Evolutionary conservation across 164 flowering plant species (phyloP).

Genomic region (Berberis vulgaris): DNA sequence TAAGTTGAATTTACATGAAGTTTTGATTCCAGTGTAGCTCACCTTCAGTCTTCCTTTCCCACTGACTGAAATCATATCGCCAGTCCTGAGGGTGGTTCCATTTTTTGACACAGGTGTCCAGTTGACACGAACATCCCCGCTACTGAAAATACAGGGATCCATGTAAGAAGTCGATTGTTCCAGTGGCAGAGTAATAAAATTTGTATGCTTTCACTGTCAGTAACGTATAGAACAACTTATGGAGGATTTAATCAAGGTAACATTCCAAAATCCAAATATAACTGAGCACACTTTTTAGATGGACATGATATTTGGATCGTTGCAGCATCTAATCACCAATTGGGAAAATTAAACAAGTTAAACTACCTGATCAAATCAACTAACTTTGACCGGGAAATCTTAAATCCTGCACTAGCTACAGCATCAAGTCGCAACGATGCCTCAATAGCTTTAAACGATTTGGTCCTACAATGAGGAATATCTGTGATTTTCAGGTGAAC

Average conservation of each 20-base stretch:
- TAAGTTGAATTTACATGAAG: background rate
- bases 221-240: too few species aligned
- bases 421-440: conserved; percentile 84
- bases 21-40: background rate
- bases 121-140: conserved; percentile 80
- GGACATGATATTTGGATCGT: too few species aligned
- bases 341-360: too few species aligned
- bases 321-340: too few species aligned
- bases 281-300: too few species aligned
- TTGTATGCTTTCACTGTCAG: too few species aligned
- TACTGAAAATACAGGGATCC: conserved; percentile 25
- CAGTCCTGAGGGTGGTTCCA: conserved; percentile 64
- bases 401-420: conserved; percentile 91
- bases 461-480: conserved; percentile 44
- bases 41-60: conserved; percentile 91
- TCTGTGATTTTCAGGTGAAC: conserved; percentile 2
- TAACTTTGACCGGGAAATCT: conserved; percentile 82
- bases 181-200: too few species aligned
- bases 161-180: background rate
- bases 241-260: too few species aligned
- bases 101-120: conserved; percentile 71
- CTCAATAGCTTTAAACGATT: conserved; percentile 37
- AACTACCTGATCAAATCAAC: conserved; percentile 70
- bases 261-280: too few species aligned
- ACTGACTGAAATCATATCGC: conserved; percentile 78